A percentile compares a stretch with the other conserved stretches of the same genome.
phyloP scores from a whole-genome alignment of 352 stramenopile species.

The Phytopythium mirpurense region DNA sequence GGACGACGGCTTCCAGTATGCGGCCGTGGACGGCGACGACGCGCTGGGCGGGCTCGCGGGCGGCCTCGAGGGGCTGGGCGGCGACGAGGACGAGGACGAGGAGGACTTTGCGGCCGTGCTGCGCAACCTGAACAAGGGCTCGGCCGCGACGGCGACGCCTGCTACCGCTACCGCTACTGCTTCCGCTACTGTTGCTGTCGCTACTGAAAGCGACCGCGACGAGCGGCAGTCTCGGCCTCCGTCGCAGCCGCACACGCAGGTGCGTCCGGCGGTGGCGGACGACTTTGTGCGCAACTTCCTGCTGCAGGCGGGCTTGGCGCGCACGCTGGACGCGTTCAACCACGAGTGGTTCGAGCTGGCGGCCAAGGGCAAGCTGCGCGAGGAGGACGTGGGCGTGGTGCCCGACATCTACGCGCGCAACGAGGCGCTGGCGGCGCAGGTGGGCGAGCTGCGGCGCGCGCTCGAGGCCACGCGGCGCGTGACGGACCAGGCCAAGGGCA shows the following conservation, averaged over 20 bases:
- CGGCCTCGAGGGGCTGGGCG: conserved; percentile 22
- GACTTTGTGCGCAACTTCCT: conserved; percentile 96
- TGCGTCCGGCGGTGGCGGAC: conserved; percentile 87
- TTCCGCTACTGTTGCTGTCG: too few relatives aligned
- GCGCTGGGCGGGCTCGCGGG: conserved; percentile 34
- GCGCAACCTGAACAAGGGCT: conserved; percentile 67
- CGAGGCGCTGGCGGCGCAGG: conserved; percentile 88
- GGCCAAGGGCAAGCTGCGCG: conserved; percentile 87
- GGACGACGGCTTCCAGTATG: conserved; percentile 79
- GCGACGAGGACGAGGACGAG: conserved; percentile 84
- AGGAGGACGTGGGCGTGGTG: conserved; percentile 88
- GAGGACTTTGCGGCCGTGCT: conserved; percentile 83
- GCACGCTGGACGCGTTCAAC: conserved; percentile 93
- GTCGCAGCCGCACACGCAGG: conserved; percentile 41
- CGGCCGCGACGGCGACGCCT: conserved; percentile 7
- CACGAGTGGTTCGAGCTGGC: conserved; percentile 95
- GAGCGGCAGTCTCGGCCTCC: not conserved
- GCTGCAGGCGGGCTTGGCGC: conserved; percentile 89
- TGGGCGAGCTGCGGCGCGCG: conserved; percentile 78
- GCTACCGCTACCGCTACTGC: too few relatives aligned
- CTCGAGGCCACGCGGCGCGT: conserved; percentile 88
- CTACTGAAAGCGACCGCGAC: not conserved
- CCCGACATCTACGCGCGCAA: conserved; percentile 95
- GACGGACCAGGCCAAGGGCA: conserved; percentile 87
- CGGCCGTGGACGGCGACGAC: conserved; percentile 56